Percentiles rank a stretch among this genome's conserved stretches.
Evolutionary conservation across 768 basidiomycete species (phyloP).

Genomic region (Daedaleopsis nitida): DNA sequence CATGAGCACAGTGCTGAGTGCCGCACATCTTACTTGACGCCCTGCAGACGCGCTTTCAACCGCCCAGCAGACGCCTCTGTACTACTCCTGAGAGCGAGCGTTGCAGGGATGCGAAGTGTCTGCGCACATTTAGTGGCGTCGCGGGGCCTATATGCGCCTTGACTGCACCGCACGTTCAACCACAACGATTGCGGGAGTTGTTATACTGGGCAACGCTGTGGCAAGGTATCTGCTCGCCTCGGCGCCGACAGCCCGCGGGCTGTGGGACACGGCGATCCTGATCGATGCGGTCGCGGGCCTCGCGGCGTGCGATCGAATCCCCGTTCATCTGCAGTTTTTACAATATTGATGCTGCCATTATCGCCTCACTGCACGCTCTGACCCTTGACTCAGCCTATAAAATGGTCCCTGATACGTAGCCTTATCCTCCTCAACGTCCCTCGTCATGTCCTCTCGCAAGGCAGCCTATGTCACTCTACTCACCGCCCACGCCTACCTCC

Average conservation of each 20-base stretch:
- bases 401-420: background rate
- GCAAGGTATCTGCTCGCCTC: too few species aligned
- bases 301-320: background rate
- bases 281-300: too few species aligned
- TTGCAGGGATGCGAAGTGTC: background rate
- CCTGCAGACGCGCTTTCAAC: background rate
- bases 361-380: background rate
- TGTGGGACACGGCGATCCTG: too few species aligned
- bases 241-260: too few species aligned
- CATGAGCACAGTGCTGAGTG: background rate
- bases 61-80: background rate
- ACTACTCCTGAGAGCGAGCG: background rate
- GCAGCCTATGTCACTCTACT: conserved; percentile 76
- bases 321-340: background rate
- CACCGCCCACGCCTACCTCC: conserved; percentile 62
- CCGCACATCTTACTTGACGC: background rate
- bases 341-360: too few species aligned
- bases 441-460: conserved; percentile 28
- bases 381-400: conserved; percentile 1
- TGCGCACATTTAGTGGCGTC: background rate
- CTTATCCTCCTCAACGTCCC: background rate
- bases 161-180: background rate
- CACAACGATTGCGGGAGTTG: background rate
- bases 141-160: background rate
- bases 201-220: too few species aligned